A percentile compares a stretch with the other conserved stretches of the same genome.
Evolutionary conservation across 257 asterid genomes (phyloP).

Genomic region (Solanum appendiculatum): DNA sequence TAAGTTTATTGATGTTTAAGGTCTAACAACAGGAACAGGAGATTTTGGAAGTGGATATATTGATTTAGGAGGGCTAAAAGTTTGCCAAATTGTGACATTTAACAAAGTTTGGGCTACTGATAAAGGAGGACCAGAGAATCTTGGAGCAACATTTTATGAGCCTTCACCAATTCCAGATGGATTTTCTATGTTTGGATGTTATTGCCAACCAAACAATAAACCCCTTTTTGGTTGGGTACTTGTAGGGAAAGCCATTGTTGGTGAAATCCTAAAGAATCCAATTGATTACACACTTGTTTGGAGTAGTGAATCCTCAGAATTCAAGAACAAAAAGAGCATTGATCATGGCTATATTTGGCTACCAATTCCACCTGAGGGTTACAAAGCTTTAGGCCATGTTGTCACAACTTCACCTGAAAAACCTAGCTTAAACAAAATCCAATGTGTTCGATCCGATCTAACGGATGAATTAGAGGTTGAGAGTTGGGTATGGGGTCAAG

Average conservation of each 20-base stretch:
- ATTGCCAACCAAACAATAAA: constrained; percentile 60
- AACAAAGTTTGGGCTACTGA: constrained; percentile 34
- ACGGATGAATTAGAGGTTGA: constrained; percentile 54
- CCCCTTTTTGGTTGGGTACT: constrained; percentile 64
- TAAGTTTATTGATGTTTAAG: neutral
- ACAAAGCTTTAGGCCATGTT: constrained; percentile 51
- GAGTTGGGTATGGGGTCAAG: constrained; percentile 54
- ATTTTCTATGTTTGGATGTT: constrained; percentile 69
- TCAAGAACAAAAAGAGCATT: neutral
- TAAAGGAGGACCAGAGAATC: constrained; percentile 42
- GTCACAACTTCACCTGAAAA: constrained; percentile 54
- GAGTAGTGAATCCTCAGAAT: constrained; percentile 12
- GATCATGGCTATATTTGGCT: constrained; percentile 54
- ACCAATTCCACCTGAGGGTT: constrained; percentile 72
- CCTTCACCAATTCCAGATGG: constrained; percentile 76
- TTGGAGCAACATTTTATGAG: constrained; percentile 70
- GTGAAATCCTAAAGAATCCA: constrained; percentile 46
- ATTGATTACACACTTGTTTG: constrained; percentile 50
- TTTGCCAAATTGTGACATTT: constrained; percentile 43
- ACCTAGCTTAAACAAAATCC: constrained; percentile 50
- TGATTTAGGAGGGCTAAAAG: constrained; percentile 69
- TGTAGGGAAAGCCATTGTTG: constrained; percentile 49
- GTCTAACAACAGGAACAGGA: constrained; percentile 25
- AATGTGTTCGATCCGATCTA: constrained; percentile 56
- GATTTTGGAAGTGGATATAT: constrained; percentile 51